Conservation (phyloP, 2,329 filamentous ascomycete genomes). For the Sarocladium strictum region DNA sequence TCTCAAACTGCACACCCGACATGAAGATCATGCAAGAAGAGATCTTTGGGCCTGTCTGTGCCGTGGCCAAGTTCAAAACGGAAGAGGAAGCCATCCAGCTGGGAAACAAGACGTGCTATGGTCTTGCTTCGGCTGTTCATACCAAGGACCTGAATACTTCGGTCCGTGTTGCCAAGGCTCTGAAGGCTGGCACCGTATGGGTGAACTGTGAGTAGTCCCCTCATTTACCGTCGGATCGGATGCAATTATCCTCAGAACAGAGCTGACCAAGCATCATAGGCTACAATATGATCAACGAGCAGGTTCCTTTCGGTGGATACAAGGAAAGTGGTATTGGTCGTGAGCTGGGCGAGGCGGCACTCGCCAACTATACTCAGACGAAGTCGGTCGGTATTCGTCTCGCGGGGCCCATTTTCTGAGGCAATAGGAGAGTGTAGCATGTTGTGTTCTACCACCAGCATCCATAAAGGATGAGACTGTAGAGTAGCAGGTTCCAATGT, state of each 20-base stretch:
- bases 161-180: conserved; percentile 33
- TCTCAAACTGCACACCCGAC: conserved; percentile 16
- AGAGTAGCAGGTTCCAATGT: too few species aligned
- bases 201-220: too few species aligned
- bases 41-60: conserved; percentile 20
- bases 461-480: too few species aligned
- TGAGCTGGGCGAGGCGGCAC: background rate
- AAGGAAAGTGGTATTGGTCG: background rate
- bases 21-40: conserved; percentile 19
- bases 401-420: too few species aligned
- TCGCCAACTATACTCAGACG: background rate
- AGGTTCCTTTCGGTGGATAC: background rate
- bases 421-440: too few species aligned
- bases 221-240: too few species aligned
- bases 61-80: conserved; percentile 14
- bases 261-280: too few species aligned
- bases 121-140: conserved; percentile 47
- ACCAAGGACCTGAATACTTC: conserved; percentile 39
- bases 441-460: too few species aligned
- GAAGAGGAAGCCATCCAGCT: conserved; percentile 19
- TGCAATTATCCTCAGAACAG: too few species aligned
- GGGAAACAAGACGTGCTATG: conserved; percentile 39
- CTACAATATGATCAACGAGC: background rate
- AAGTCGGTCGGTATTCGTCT: too few species aligned
- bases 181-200: conserved; percentile 38